These are phyloP conservation scores for Syncephalastrum sp. DNA, from an alignment of 371 early-diverging fungal genomes.

Conservation along the genomic window DNA sequence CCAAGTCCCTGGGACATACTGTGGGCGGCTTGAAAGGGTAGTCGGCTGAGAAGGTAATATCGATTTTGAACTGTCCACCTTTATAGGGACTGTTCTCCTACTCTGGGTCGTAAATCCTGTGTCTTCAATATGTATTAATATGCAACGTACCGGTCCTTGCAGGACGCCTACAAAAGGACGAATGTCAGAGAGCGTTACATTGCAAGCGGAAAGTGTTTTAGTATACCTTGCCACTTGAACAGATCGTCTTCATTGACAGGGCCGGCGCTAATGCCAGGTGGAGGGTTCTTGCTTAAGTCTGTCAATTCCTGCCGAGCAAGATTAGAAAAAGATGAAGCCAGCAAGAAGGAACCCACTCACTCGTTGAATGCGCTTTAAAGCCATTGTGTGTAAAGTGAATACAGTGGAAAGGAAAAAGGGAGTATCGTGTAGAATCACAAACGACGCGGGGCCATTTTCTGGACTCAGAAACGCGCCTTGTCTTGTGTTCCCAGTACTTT, in stretches of 20 bases:
- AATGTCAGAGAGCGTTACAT: not conserved
- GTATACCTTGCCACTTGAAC: slow-evolving; percentile 77
- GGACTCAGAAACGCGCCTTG: no score
- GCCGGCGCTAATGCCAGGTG: slow-evolving; percentile 62
- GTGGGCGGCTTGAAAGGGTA: slow-evolving; percentile 95
- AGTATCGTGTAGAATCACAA: no score
- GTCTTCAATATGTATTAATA: not conserved
- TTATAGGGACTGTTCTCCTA: slow-evolving; percentile 71
- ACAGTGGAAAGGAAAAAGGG: no score
- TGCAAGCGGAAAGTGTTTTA: not conserved
- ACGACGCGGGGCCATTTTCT: no score
- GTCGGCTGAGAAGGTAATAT: slow-evolving; percentile 79
- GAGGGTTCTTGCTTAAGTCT: slow-evolving; percentile 69
- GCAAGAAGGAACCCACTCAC: slow-evolving; percentile 9
- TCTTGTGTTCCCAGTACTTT: no score
- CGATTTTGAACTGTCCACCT: slow-evolving; percentile 81
- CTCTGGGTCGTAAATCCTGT: not conserved
- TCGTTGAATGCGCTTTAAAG: slow-evolving; percentile 49
- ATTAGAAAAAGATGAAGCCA: no score
- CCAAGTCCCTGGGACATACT: slow-evolving; percentile 32
- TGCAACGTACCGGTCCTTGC: slow-evolving; percentile 32
- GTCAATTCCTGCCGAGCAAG: slow-evolving; percentile 59
- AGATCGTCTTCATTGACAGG: slow-evolving; percentile 68
- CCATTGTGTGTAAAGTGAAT: slow-evolving; percentile 24
- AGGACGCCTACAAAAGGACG: slow-evolving; percentile 21